Percentiles rank a stretch among this genome's conserved stretches.
Conservation (phyloP, 495 filamentous ascomycete species). For the Lentithecium fluviatile region DNA sequence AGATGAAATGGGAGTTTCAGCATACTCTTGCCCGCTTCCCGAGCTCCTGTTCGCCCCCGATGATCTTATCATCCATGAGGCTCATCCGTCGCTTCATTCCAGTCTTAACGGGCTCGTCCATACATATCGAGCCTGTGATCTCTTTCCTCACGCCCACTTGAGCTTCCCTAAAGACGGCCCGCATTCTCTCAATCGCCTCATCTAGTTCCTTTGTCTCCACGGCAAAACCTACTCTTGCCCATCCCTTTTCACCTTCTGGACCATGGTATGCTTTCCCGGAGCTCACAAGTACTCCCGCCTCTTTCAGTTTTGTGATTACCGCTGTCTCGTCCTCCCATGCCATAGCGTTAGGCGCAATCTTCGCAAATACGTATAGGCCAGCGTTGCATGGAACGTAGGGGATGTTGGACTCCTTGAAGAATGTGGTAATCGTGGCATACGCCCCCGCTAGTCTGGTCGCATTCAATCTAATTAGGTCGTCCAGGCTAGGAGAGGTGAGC, state of each 20-base stretch:
- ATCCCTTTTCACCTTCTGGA: constrained; percentile 35
- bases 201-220: constrained; percentile 1
- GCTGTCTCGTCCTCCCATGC: constrained; percentile 34
- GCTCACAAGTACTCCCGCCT: constrained; percentile 31
- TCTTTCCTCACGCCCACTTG: too few species aligned
- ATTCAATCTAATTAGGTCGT: constrained; percentile 25
- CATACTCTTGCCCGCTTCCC: too few species aligned
- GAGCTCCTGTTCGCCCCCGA: too few species aligned
- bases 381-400: constrained; percentile 33
- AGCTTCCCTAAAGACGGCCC: too few species aligned
- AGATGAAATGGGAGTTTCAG: too few species aligned
- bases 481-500: constrained; percentile 20
- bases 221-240: constrained; percentile 33
- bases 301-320: constrained; percentile 17
- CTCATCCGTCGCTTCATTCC: too few species aligned
- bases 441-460: constrained; percentile 17
- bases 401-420: constrained; percentile 26
- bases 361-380: constrained; percentile 33
- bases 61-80: too few species aligned
- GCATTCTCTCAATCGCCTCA: too few species aligned
- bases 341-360: constrained; percentile 17
- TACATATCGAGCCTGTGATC: too few species aligned
- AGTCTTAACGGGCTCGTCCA: too few species aligned
- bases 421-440: constrained; percentile 23
- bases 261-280: constrained; percentile 31